phyloP scores from a whole-genome alignment of 257 asterid species.

The Agastache rugosa region DNA sequence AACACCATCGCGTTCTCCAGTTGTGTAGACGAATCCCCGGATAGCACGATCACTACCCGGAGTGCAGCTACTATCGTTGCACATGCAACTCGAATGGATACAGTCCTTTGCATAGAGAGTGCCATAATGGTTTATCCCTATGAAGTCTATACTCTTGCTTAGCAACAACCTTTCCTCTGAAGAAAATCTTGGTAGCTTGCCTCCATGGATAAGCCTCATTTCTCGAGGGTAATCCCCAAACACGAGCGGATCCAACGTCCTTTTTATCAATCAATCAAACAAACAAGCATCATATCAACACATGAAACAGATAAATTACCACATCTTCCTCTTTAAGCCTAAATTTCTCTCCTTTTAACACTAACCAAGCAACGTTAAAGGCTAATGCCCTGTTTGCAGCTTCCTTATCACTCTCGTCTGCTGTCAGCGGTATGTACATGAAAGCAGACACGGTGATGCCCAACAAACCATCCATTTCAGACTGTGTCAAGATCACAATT shows the following conservation, averaged over 20 bases:
- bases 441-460: slow-evolving; percentile 53
- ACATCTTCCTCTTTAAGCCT: not conserved
- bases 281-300: slow-evolving; percentile 9
- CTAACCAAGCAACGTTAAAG: slow-evolving; percentile 74
- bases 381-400: slow-evolving; percentile 77
- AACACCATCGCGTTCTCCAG: slow-evolving; percentile 59
- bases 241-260: slow-evolving; percentile 71
- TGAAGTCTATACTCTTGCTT: slow-evolving; percentile 64
- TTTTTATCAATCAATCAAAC: slow-evolving; percentile 22
- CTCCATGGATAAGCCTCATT: slow-evolving; percentile 66
- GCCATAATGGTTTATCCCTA: slow-evolving; percentile 76
- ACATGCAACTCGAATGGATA: slow-evolving; percentile 51
- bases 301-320: not conserved
- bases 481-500: slow-evolving; percentile 41
- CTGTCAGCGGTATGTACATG: slow-evolving; percentile 63
- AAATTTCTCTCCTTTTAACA: not conserved
- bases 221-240: slow-evolving; percentile 81
- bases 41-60: slow-evolving; percentile 62
- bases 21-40: slow-evolving; percentile 55
- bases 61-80: slow-evolving; percentile 50
- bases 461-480: slow-evolving; percentile 55
- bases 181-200: slow-evolving; percentile 63
- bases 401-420: slow-evolving; percentile 51
- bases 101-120: slow-evolving; percentile 78
- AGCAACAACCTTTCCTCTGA: slow-evolving; percentile 55